These are phyloP conservation scores for Geotrichum reessii DNA, from an alignment of 1,139 yeast genomes.

Conservation along the genomic window DNA sequence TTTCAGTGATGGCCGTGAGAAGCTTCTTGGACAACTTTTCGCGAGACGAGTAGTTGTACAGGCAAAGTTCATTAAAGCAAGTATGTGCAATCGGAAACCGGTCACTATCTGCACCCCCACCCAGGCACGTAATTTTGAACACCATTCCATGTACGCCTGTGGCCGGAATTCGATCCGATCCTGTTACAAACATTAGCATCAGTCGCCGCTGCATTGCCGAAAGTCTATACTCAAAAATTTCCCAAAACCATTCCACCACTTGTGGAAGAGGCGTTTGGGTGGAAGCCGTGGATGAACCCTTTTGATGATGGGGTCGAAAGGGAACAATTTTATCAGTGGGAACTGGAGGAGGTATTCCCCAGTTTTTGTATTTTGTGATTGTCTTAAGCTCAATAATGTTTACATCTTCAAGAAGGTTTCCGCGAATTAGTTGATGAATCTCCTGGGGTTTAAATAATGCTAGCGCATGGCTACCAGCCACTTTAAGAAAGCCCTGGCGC, in stretches of 20 bases:
- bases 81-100: conserved; percentile 84
- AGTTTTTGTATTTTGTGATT: conserved; percentile 68
- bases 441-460: conserved; percentile 76
- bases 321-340: neutral
- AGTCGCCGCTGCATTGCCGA: conserved; percentile 49
- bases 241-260: conserved; percentile 81
- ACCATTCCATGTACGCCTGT: conserved; percentile 52
- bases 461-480: conserved; percentile 74
- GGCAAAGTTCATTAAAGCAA: conserved; percentile 81
- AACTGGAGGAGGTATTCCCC: conserved; percentile 38
- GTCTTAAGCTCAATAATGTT: conserved; percentile 49
- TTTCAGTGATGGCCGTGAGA: conserved; percentile 60
- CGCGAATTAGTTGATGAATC: conserved; percentile 69
- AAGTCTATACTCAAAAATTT: conserved; percentile 42
- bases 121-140: neutral
- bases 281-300: neutral
- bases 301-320: neutral
- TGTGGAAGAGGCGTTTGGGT: conserved; percentile 21
- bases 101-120: conserved; percentile 43
- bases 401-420: conserved; percentile 62
- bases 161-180: conserved; percentile 88
- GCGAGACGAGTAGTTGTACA: conserved; percentile 55
- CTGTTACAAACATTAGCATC: conserved; percentile 73
- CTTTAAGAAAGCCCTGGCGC: conserved; percentile 63
- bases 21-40: conserved; percentile 54